These are phyloP conservation scores for Nicotiana sylvestris DNA, from an alignment of 257 asterid species.

Conservation along the genomic window DNA sequence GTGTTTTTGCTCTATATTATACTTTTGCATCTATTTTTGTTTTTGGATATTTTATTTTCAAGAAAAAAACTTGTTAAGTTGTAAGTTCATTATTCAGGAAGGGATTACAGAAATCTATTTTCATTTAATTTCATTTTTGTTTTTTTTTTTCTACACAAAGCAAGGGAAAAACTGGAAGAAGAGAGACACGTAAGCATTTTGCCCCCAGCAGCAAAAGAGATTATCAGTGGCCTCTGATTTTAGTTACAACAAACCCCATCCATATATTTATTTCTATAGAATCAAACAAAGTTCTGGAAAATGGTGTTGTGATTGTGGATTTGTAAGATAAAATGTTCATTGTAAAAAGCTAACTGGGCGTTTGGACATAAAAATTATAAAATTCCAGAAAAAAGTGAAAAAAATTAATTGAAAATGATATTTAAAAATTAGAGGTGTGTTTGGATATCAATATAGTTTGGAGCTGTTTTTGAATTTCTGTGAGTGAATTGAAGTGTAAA, in stretches of 20 bases:
- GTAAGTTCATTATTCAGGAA: neutral
- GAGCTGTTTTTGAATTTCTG: too few relatives aligned
- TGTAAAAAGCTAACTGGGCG: too few relatives aligned
- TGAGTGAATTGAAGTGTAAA: too few relatives aligned
- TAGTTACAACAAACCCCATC: constrained; percentile 30
- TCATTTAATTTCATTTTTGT: neutral
- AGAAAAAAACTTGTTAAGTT: neutral
- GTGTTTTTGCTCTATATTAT: too few relatives aligned
- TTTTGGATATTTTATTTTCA: neutral
- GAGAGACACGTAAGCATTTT: neutral
- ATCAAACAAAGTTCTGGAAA: neutral
- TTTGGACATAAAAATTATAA: too few relatives aligned
- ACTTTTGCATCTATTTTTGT: neutral
- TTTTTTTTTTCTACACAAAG: neutral
- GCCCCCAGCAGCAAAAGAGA: too few relatives aligned
- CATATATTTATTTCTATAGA: neutral
- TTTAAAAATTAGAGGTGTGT: too few relatives aligned
- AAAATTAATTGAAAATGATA: too few relatives aligned
- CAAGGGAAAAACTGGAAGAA: neutral
- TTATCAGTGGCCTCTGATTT: neutral
- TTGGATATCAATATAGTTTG: too few relatives aligned
- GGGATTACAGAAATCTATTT: neutral
- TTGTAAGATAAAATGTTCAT: neutral
- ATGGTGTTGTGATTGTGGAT: neutral
- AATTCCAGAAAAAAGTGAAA: too few relatives aligned